Base-by-base conservation (phyloP, 2,329 filamentous ascomycete genomes). In the Neonectria coccinea region DNA sequence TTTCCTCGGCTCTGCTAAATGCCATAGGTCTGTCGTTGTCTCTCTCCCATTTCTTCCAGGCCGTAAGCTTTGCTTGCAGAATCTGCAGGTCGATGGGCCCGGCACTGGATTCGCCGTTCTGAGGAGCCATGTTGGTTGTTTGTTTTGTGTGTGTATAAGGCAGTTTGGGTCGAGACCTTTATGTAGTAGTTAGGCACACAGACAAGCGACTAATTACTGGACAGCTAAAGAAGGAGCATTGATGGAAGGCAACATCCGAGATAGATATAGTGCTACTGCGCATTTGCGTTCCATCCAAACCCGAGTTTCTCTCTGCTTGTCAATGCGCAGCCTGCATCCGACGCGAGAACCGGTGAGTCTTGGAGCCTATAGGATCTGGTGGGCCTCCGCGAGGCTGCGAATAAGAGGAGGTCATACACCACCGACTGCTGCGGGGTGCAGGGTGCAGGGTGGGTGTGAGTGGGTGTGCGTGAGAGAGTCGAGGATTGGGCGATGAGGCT, bases 1-100 rank as follows among this genome's bases (percentile, higher is more conserved):
- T 72, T 72, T 70, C n/a, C 11, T 59, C 44, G 11, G 42, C 36
- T 10, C 2, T 10, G 4, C 4, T 27, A 44, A 64, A 51, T 14
- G 27, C n/a, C n/a, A 52, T 52, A 2, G 54, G 31, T 20, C 5
- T 51, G 7, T 74, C 74, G 39, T 75, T 65, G 7, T 68, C 39
- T 10, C 60, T 68, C 70, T 82, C 79, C 47, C 71, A 73, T 2
- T 73, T 71, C 59, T 82, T 81, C 61, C 61, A 64, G 31, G 27
- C 36, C 16, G 42, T 22, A 31, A 59, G 18, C 27, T 59, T 50
- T 16, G 11, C 20, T n/a, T 44, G 42, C 9, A 64, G 27, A 18
- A 39, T 27, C 18, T 39, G 20, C 22, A 51, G 14, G 27, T 56
- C 29, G 20, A 64, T 51, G 44, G 20, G 12, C 18, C 44, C 16